Conservation (phyloP, 257 asterid genomes). For the Nicotiana benthamiana region DNA sequence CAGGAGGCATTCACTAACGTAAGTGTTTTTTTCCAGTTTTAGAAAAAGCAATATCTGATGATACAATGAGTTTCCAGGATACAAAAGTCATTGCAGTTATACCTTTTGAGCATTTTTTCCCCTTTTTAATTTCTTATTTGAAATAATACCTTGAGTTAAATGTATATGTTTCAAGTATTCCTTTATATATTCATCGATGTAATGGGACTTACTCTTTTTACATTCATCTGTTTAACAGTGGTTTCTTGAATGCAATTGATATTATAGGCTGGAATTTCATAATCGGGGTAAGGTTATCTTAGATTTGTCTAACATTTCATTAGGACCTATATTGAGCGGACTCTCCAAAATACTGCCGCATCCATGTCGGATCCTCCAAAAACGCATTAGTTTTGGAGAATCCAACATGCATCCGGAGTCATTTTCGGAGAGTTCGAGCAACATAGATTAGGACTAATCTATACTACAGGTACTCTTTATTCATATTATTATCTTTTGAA, state of each 20-base stretch:
- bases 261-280: slow-evolving; percentile 25
- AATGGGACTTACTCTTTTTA: background rate
- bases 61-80: background rate
- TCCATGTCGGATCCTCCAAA: too few relatives aligned
- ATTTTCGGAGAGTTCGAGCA: too few relatives aligned
- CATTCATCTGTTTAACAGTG: slow-evolving; percentile 38
- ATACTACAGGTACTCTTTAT: background rate
- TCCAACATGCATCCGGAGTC: too few relatives aligned
- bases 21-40: slow-evolving; percentile 12
- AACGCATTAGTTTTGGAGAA: too few relatives aligned
- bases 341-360: too few relatives aligned
- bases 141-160: background rate
- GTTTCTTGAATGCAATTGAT: slow-evolving; percentile 61
- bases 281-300: slow-evolving; percentile 27
- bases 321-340: too few relatives aligned
- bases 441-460: too few relatives aligned
- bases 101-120: background rate
- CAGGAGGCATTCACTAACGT: slow-evolving; percentile 76
- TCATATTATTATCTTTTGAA: background rate
- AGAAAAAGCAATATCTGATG: too few relatives aligned
- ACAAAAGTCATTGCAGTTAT: background rate
- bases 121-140: background rate
- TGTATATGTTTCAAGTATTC: background rate
- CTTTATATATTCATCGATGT: too few relatives aligned
- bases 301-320: background rate